Evolutionary conservation across 768 basidiomycete species (phyloP).

Genomic region (Imleria badia): DNA sequence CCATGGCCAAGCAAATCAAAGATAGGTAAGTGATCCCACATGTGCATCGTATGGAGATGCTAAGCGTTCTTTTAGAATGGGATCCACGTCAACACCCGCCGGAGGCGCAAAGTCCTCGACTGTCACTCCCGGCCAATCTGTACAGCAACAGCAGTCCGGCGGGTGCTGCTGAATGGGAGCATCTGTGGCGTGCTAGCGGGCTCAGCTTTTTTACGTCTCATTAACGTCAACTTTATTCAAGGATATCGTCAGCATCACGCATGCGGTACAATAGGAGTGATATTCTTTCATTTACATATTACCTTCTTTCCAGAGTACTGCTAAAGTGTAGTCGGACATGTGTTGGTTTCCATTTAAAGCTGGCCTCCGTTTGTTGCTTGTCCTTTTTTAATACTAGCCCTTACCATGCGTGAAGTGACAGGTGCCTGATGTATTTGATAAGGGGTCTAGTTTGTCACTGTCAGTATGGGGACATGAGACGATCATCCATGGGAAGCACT

Average conservation of each 20-base stretch:
- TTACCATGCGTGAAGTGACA: neutral
- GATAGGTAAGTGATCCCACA: slow-evolving; percentile 59
- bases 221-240: slow-evolving; percentile 16
- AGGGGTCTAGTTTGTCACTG: neutral
- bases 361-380: slow-evolving; percentile 25
- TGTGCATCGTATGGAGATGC: neutral
- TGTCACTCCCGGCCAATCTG: slow-evolving; percentile 80
- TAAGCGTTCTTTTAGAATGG: slow-evolving; percentile 58
- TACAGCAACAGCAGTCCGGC: slow-evolving; percentile 69
- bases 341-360: slow-evolving; percentile 28
- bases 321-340: slow-evolving; percentile 25
- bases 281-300: slow-evolving; percentile 34
- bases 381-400: slow-evolving; percentile 22
- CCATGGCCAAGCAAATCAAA: slow-evolving; percentile 96
- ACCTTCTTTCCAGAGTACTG: slow-evolving; percentile 31
- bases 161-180: slow-evolving; percentile 70
- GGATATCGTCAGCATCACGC: slow-evolving; percentile 29
- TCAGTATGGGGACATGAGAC: neutral
- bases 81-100: slow-evolving; percentile 71
- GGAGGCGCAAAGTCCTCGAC: slow-evolving; percentile 80
- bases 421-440: neutral
- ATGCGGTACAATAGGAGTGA: slow-evolving; percentile 33
- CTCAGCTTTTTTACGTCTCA: slow-evolving; percentile 13
- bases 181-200: slow-evolving; percentile 18
- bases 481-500: neutral